These are phyloP conservation scores for Ormosia semicastrata DNA, from an alignment of 306 rosid species.

Conservation along the genomic window DNA sequence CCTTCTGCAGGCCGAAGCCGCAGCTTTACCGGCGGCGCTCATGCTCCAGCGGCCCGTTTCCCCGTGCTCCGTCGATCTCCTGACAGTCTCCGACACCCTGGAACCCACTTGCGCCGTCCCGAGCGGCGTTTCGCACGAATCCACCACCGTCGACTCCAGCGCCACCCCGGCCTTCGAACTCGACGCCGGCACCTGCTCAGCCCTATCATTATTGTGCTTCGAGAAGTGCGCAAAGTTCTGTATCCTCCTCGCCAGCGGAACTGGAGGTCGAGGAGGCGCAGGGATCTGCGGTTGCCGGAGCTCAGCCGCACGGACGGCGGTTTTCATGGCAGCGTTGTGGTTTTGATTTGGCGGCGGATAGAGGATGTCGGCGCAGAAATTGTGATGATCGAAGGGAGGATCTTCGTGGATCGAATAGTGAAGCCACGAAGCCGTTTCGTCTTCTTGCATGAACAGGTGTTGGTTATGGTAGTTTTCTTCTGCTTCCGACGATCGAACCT, in stretches of 20 bases:
- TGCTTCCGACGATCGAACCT: constrained; percentile 24
- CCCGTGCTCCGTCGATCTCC: not conserved
- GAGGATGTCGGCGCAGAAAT: constrained; percentile 52
- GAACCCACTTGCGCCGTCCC: constrained; percentile 2
- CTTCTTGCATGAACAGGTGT: constrained; percentile 72
- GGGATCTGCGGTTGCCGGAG: constrained; percentile 1
- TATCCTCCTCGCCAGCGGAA: constrained; percentile 33
- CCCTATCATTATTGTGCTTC: constrained; percentile 18
- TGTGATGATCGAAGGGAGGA: constrained; percentile 45
- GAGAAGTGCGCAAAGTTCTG: constrained; percentile 46
- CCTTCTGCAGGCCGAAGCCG: not conserved
- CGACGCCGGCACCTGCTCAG: constrained; percentile 36
- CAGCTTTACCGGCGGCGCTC: constrained; percentile 29
- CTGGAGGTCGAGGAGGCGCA: constrained; percentile 39
- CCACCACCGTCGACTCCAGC: constrained; percentile 47
- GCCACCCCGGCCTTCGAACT: constrained; percentile 34
- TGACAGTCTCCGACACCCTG: constrained; percentile 12
- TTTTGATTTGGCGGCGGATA: constrained; percentile 16
- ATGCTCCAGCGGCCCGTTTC: constrained; percentile 17
- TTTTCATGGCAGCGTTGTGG: not conserved
- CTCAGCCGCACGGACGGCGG: constrained; percentile 15
- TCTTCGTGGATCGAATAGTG: constrained; percentile 65
- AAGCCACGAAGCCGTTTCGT: constrained; percentile 78
- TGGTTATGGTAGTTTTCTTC: constrained; percentile 23
- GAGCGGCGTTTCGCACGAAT: constrained; percentile 54